Evolutionary conservation across 371 early-diverging fungal genomes (phyloP).

Genomic region (Zancudomyces culisetae): DNA sequence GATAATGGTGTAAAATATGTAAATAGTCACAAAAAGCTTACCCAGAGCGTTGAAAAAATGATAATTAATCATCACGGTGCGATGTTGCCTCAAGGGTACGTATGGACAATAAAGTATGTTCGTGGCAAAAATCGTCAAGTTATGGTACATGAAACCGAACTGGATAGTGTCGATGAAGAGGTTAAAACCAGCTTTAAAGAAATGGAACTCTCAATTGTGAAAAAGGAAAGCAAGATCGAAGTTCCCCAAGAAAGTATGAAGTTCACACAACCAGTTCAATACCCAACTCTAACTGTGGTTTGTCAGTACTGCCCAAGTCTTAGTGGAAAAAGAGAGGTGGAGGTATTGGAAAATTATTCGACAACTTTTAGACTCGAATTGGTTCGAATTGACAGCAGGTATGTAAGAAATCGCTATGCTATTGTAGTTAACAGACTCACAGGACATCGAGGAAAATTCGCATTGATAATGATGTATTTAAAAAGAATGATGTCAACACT

Average conservation of each 20-base stretch:
- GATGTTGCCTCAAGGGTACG: not conserved
- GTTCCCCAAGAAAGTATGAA: not conserved
- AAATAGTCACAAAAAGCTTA: not conserved
- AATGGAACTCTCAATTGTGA: not conserved
- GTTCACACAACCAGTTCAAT: constrained; percentile 12
- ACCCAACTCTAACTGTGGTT: constrained; percentile 9
- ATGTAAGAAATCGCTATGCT: constrained; percentile 9
- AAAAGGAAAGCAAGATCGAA: not conserved
- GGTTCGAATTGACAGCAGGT: constrained; percentile 7
- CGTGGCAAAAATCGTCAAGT: constrained; percentile 2
- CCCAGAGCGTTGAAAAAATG: not conserved
- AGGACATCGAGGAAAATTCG: constrained; percentile 20
- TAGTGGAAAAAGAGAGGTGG: constrained; percentile 15
- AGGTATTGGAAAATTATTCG: constrained; percentile 25
- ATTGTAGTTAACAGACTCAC: constrained; percentile 17
- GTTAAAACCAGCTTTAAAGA: not conserved
- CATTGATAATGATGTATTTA: constrained; percentile 12
- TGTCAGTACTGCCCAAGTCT: constrained; percentile 24
- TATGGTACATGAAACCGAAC: not conserved
- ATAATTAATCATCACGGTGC: not conserved
- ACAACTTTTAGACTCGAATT: constrained; percentile 20
- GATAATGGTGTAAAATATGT: no score
- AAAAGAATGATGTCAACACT: constrained; percentile 8
- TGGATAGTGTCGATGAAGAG: not conserved
- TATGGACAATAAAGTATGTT: constrained; percentile 1